Conservation (phyloP, 345 rosid genomes). For the Balakata baccata region DNA sequence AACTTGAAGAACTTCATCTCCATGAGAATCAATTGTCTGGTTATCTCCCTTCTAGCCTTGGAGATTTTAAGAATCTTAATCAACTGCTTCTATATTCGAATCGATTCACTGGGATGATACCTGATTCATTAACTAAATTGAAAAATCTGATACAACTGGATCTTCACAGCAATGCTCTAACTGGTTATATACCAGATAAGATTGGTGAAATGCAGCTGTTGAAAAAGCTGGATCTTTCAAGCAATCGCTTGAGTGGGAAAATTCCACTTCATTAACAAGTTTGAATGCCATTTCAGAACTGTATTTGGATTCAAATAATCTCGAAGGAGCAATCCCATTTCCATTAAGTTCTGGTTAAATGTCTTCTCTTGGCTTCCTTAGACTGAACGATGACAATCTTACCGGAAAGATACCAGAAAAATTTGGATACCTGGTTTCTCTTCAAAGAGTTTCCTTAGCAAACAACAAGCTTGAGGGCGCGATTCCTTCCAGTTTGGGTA, state of each 20-base stretch:
- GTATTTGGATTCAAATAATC: constrained; percentile 42
- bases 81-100: constrained; percentile 41
- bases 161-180: constrained; percentile 40
- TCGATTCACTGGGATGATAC: constrained; percentile 35
- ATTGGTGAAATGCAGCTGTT: constrained; percentile 39
- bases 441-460: constrained; percentile 47
- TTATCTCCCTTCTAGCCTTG: constrained; percentile 40
- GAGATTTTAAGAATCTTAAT: constrained; percentile 37
- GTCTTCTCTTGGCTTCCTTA: constrained; percentile 41
- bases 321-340: constrained; percentile 42
- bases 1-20: constrained; percentile 45
- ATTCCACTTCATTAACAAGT: constrained; percentile 40
- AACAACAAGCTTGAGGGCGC: constrained; percentile 45
- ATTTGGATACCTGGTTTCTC: constrained; percentile 39
- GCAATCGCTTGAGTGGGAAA: constrained; percentile 36
- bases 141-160: constrained; percentile 41
- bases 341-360: constrained; percentile 36
- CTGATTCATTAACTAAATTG: constrained; percentile 38
- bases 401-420: constrained; percentile 36
- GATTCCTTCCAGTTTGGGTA: constrained; percentile 45
- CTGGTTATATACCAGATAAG: constrained; percentile 39
- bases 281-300: constrained; percentile 36
- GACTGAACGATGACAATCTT: constrained; percentile 44
- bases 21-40: constrained; percentile 50
- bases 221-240: constrained; percentile 48